Conservation (phyloP, 2,329 filamentous ascomycete genomes). For the Leptographium galeiforme region DNA sequence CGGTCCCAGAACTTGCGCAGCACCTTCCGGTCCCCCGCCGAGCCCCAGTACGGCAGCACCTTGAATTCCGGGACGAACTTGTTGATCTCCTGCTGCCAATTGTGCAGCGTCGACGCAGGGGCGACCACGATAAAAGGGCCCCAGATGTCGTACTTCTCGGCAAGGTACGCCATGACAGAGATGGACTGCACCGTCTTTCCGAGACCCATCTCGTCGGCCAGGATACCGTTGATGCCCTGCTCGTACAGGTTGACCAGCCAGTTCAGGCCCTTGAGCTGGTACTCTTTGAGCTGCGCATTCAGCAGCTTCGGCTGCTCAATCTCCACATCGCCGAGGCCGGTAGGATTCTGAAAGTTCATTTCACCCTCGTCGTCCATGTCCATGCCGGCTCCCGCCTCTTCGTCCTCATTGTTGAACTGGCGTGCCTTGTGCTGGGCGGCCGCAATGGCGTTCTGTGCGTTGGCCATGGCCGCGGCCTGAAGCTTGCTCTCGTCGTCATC, state of each 20-base stretch:
- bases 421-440: conserved; percentile 87
- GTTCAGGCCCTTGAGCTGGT: conserved; percentile 97
- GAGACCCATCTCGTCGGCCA: conserved; percentile 98
- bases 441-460: conserved; percentile 89
- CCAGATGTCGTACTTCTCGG: conserved; percentile 96
- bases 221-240: conserved; percentile 97
- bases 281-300: conserved; percentile 90
- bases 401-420: conserved; percentile 69
- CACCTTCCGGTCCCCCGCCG: conserved; percentile 84
- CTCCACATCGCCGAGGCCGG: conserved; percentile 84
- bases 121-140: conserved; percentile 95
- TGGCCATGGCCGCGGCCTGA: conserved; percentile 76
- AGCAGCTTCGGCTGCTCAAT: conserved; percentile 91
- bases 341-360: conserved; percentile 99
- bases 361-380: conserved; percentile 80
- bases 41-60: conserved; percentile 95
- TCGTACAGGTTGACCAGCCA: conserved; percentile 99
- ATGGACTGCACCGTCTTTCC: conserved; percentile 99
- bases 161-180: conserved; percentile 96
- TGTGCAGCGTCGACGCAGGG: conserved; percentile 90
- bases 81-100: conserved; percentile 97
- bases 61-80: conserved; percentile 92
- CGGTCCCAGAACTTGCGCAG: conserved; percentile 98
- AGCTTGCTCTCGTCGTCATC: conserved; percentile 79
- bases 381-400: conserved; percentile 23